Evolutionary conservation across 2,329 filamentous ascomycete species (phyloP).

Genomic region (Rutstroemia sp.): DNA sequence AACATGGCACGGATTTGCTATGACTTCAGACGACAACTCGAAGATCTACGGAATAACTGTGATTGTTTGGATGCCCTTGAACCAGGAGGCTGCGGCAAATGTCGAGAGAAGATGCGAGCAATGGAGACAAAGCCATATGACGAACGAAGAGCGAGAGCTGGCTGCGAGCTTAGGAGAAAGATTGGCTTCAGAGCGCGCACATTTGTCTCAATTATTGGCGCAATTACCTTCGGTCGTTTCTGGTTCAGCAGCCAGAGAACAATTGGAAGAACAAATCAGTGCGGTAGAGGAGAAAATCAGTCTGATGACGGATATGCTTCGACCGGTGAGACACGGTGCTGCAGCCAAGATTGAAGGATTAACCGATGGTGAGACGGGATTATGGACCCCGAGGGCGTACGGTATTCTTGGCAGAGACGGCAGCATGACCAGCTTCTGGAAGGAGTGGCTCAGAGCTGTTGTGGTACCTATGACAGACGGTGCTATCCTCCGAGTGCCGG

Average conservation of each 20-base stretch:
- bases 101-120: constrained; percentile 76
- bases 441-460: constrained; percentile 92
- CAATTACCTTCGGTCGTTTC: constrained; percentile 74
- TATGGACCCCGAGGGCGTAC: constrained; percentile 93
- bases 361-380: constrained; percentile 87
- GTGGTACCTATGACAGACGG: constrained; percentile 95
- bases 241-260: constrained; percentile 73
- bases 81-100: constrained; percentile 72
- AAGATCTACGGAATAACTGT: constrained; percentile 89
- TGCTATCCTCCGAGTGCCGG: constrained; percentile 70
- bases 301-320: constrained; percentile 91
- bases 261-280: constrained; percentile 88
- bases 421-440: constrained; percentile 87
- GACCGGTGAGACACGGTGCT: constrained; percentile 86
- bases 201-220: constrained; percentile 80
- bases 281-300: constrained; percentile 94
- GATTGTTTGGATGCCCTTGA: constrained; percentile 87
- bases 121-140: constrained; percentile 83
- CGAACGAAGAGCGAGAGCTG: constrained; percentile 80
- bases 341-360: constrained; percentile 96
- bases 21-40: constrained; percentile 89
- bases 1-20: constrained; percentile 98
- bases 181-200: constrained; percentile 78
- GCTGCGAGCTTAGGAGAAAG: constrained; percentile 86
- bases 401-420: constrained; percentile 83